Conservation (phyloP, 306 rosid species). For the Prinsepia uniflora region DNA sequence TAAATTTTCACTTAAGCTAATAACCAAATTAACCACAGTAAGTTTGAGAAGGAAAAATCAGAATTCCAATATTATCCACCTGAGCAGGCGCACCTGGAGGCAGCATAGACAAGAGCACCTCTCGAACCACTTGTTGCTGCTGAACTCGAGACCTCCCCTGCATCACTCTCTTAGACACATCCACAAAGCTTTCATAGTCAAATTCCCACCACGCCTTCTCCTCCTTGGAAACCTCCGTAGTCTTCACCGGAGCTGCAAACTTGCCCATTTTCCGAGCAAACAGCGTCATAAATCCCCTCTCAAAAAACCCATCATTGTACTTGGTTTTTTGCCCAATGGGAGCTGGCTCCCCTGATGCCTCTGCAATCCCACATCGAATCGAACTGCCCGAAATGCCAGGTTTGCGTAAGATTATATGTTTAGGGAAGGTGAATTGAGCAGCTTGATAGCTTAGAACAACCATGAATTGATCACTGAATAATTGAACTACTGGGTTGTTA, state of each 20-base stretch:
- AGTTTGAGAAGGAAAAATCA: background rate
- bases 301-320: constrained; percentile 71
- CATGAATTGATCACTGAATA: constrained; percentile 19
- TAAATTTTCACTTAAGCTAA: too few species aligned
- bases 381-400: background rate
- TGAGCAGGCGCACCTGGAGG: constrained; percentile 99
- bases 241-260: constrained; percentile 33
- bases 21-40: too few species aligned
- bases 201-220: constrained; percentile 40
- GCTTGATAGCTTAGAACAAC: constrained; percentile 39
- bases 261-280: constrained; percentile 75
- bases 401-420: constrained; percentile 3
- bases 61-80: constrained; percentile 35
- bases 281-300: constrained; percentile 70
- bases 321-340: constrained; percentile 73
- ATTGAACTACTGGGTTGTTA: too few species aligned
- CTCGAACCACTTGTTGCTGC: constrained; percentile 81
- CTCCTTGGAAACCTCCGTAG: background rate
- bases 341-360: constrained; percentile 79
- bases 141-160: constrained; percentile 71
- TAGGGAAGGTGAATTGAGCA: constrained; percentile 21
- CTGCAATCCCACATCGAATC: constrained; percentile 63
- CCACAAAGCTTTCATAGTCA: constrained; percentile 81
- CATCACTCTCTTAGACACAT: constrained; percentile 78
- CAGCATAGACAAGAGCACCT: constrained; percentile 88